Conservation (phyloP, 2,329 filamentous ascomycete species). For the Ophiostoma australiae region DNA sequence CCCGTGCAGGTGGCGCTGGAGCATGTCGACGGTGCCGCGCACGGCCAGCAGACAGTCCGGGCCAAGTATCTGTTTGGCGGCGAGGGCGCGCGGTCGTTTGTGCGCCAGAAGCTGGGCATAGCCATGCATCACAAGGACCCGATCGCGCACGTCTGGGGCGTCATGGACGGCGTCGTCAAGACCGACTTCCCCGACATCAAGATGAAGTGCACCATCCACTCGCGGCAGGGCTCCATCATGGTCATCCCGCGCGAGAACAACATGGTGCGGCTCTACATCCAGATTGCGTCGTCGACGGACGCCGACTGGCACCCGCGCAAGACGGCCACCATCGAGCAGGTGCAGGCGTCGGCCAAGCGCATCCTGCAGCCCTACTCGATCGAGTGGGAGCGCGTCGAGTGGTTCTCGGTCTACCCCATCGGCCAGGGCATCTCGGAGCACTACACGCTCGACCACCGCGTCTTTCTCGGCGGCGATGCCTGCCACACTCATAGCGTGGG, state of each 20-base stretch:
- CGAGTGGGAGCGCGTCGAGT: constrained; percentile 62
- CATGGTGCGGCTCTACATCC: constrained; percentile 66
- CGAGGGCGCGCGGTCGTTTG: constrained; percentile 63
- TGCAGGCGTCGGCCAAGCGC: constrained; percentile 60
- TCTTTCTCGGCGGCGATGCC: constrained; percentile 73
- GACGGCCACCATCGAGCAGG: constrained; percentile 58
- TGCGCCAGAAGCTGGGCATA: constrained; percentile 62
- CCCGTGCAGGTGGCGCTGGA: constrained; percentile 75
- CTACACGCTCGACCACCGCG: constrained; percentile 62
- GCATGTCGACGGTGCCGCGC: constrained; percentile 64
- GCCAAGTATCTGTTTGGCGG: constrained; percentile 68
- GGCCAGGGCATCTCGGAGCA: constrained; percentile 67
- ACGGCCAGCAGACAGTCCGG: constrained; percentile 56
- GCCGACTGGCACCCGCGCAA: constrained; percentile 55
- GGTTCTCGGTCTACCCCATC: constrained; percentile 74
- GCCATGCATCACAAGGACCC: constrained; percentile 66
- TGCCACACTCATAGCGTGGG: constrained; percentile 71
- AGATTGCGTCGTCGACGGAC: constrained; percentile 55
- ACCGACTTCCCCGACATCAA: constrained; percentile 76
- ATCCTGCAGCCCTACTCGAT: constrained; percentile 64
- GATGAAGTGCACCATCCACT: constrained; percentile 74
- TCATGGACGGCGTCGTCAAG: constrained; percentile 67
- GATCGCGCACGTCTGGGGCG: constrained; percentile 68
- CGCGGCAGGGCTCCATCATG: constrained; percentile 69
- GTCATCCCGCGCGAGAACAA: constrained; percentile 69